Evolutionary conservation across 257 asterid genomes (phyloP).

Genomic region (Mentha longifolia): DNA sequence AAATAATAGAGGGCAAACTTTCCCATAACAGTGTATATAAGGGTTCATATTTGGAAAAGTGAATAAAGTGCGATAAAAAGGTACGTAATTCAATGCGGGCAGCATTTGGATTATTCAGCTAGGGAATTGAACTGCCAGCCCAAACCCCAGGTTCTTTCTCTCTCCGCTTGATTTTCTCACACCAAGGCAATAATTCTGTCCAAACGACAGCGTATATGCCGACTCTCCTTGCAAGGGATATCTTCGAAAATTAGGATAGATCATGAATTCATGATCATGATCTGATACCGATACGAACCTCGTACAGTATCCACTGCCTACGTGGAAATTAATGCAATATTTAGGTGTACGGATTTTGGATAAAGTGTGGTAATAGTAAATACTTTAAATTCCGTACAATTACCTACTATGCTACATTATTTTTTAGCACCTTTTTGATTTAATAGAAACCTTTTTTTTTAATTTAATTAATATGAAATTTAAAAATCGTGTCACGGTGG

Average conservation of each 20-base stretch:
- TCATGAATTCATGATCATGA: too few species aligned
- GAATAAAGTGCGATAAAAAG: background rate
- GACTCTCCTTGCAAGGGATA: background rate
- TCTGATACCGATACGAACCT: background rate
- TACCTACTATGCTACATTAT: too few species aligned
- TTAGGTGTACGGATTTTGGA: background rate
- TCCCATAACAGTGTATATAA: background rate
- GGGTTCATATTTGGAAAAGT: slow-evolving; percentile 8
- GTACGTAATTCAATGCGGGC: background rate
- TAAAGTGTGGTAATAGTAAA: too few species aligned
- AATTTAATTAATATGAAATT: too few species aligned
- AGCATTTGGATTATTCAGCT: slow-evolving; percentile 21
- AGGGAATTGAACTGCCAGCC: slow-evolving; percentile 22
- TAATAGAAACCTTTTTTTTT: too few species aligned
- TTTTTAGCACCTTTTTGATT: too few species aligned
- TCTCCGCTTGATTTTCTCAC: background rate
- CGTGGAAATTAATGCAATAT: background rate
- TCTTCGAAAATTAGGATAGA: background rate
- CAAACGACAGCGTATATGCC: slow-evolving; percentile 19
- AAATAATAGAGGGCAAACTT: background rate
- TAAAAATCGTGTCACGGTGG: too few species aligned
- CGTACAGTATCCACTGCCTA: background rate
- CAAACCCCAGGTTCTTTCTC: slow-evolving; percentile 13
- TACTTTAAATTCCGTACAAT: too few species aligned
- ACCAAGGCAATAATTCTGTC: slow-evolving; percentile 10